Conservation (phyloP, 2,329 filamentous ascomycete species). For the Pseudogymnoascus sp. region DNA sequence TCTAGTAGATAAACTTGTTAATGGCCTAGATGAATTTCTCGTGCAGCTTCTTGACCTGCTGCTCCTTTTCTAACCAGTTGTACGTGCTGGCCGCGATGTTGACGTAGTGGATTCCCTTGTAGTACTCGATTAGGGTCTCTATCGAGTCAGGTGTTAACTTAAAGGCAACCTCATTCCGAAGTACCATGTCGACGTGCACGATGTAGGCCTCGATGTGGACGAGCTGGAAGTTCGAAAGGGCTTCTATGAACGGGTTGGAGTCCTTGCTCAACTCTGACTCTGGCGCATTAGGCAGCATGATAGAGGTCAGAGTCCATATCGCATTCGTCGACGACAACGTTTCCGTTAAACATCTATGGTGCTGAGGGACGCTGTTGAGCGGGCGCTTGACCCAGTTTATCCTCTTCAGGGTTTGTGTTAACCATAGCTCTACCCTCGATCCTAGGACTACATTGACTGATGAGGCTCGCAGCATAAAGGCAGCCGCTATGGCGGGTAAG, state of each 20-base stretch:
- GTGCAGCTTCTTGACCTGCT: slow-evolving; percentile 93
- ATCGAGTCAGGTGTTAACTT: slow-evolving; percentile 95
- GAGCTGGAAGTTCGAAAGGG: slow-evolving; percentile 86
- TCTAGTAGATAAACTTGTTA: slow-evolving; percentile 95
- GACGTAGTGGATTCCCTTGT: slow-evolving; percentile 90
- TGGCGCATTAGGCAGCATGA: slow-evolving; percentile 87
- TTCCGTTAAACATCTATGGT: slow-evolving; percentile 92
- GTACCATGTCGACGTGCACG: slow-evolving; percentile 97
- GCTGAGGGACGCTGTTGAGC: slow-evolving; percentile 92
- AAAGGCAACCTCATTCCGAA: slow-evolving; percentile 94
- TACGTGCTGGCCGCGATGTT: slow-evolving; percentile 85
- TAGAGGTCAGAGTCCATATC: slow-evolving; percentile 88
- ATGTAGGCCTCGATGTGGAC: slow-evolving; percentile 95
- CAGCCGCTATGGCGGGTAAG: too few relatives aligned
- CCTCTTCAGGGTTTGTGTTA: slow-evolving; percentile 92
- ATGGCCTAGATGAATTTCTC: slow-evolving; percentile 93
- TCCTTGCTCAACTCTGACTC: slow-evolving; percentile 79
- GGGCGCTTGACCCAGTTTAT: slow-evolving; percentile 96
- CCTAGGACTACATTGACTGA: too few relatives aligned
- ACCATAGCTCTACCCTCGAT: too few relatives aligned
- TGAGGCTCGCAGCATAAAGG: too few relatives aligned
- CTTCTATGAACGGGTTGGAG: slow-evolving; percentile 74
- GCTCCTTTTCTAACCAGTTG: slow-evolving; percentile 94
- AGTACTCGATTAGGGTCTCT: slow-evolving; percentile 85
- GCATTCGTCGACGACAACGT: slow-evolving; percentile 83